Evolutionary conservation across 208 protist genomes (phyloP), one percentile per base, ranked within the genome.

Genomic region (Spongospora subterranea): DNA sequence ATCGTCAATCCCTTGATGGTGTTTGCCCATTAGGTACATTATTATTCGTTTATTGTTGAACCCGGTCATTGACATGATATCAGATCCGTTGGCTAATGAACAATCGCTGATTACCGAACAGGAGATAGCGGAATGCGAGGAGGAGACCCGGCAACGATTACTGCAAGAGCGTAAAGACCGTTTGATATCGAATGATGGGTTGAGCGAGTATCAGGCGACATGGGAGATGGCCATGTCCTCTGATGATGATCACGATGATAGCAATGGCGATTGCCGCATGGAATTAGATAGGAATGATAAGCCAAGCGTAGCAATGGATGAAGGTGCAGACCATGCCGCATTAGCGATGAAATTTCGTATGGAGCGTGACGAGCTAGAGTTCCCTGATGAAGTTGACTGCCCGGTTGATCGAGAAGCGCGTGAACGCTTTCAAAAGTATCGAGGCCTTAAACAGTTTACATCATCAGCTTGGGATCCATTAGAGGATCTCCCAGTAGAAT

Each of bases 381-480:
- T 93, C 53, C 96, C 96, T 45, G 96, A 97, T 92, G 96, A 97
- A 91, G 94, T 97, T 43, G 95, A 97, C 41, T 93, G 91, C 32
- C 95, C 96, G 20, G 24, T 91, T 0, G 82, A 94, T 71, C 50
- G 93, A 11, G 90, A 92, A 40, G 93, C 95, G 35, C 64, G 93
- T 53, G 66, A 96, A 40, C 92, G 95, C 43, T 96, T 97, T 77
- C 92, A 93, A 66, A 94, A 95, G 77, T 96, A 94, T 53, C 89
- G 96, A 54, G 96, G 96, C 29, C 92, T 97, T 0, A 93, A 96
- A 43, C 92, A 45, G 17, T 89, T 89, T 45, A 29, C n/a, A 45
- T 32, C 38, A 76, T 60, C 54, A 32, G 6, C 6, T 39, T 89
- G 88, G 88, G 88, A 89, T 71, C 46, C 46, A 89, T 35, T 89